Conservation (phyloP, 345 rosid species). For the Hibiscus tridactylites region DNA sequence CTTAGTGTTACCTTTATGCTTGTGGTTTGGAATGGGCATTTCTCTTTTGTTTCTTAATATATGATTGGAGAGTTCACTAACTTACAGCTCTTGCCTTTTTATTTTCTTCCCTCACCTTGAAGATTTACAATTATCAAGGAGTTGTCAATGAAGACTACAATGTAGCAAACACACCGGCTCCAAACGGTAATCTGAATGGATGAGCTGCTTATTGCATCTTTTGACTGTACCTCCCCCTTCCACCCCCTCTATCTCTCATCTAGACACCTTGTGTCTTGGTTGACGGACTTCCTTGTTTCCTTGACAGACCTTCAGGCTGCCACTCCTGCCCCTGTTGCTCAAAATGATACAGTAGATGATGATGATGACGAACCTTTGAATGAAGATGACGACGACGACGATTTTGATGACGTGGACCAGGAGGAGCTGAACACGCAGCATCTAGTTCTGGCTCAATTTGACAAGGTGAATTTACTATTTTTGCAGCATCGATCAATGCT, state of each 20-base stretch:
- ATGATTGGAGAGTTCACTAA: conserved; percentile 11
- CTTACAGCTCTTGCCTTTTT: conserved; percentile 11
- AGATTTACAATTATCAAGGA: conserved; percentile 97
- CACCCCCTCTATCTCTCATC: neutral
- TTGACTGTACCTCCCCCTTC: neutral
- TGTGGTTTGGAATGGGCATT: neutral
- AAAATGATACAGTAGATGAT: conserved; percentile 52
- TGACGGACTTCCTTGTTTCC: conserved; percentile 8
- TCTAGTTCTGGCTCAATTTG: conserved; percentile 93
- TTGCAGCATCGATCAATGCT: neutral
- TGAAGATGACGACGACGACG: conserved; percentile 73
- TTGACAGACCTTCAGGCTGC: conserved; percentile 63
- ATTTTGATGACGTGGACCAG: conserved; percentile 76
- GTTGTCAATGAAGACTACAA: conserved; percentile 77
- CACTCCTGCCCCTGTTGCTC: conserved; percentile 54
- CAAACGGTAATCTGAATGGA: conserved; percentile 42
- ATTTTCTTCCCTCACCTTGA: conserved; percentile 11
- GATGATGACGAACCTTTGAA: conserved; percentile 85
- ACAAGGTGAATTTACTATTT: conserved; percentile 49
- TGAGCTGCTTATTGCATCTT: neutral
- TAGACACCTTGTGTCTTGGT: neutral
- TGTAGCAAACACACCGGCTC: conserved; percentile 81
- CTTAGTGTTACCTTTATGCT: neutral
- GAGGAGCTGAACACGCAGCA: conserved; percentile 94
- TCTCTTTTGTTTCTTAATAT: neutral